Percentiles rank a stretch among this genome's conserved stretches.
Conservation (phyloP, 2,329 filamentous ascomycete species). For the Monosporascus sp. region DNA sequence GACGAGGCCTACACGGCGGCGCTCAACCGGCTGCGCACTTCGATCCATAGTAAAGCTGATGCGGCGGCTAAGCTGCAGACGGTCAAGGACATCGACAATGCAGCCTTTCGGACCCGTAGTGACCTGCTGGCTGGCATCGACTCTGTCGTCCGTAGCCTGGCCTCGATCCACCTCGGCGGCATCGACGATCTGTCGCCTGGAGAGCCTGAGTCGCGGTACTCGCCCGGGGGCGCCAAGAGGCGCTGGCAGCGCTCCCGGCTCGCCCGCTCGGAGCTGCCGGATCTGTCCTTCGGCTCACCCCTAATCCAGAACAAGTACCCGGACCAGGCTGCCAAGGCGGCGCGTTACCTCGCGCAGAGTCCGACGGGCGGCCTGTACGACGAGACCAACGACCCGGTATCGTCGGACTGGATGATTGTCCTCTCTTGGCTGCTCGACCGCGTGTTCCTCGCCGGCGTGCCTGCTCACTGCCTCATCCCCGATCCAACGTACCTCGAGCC, state of each 20-base stretch:
- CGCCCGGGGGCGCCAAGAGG: too few relatives aligned
- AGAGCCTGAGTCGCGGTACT: too few relatives aligned
- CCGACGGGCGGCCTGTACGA: slow-evolving; percentile 19
- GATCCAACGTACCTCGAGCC: slow-evolving; percentile 29
- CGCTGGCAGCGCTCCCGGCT: too few relatives aligned
- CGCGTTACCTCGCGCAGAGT: slow-evolving; percentile 4
- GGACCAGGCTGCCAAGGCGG: slow-evolving; percentile 5
- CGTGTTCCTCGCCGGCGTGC: slow-evolving; percentile 31
- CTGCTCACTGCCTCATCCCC: slow-evolving; percentile 33
- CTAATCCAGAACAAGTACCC: neutral
- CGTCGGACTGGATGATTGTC: slow-evolving; percentile 32
- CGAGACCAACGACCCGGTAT: slow-evolving; percentile 24
- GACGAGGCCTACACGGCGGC: slow-evolving; percentile 18
- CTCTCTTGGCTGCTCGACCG: slow-evolving; percentile 31
- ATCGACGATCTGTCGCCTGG: too few relatives aligned
- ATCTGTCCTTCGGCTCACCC: too few relatives aligned
- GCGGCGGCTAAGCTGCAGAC: neutral
- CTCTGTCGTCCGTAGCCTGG: too few relatives aligned
- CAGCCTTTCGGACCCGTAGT: too few relatives aligned
- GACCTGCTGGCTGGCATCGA: too few relatives aligned
- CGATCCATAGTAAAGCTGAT: slow-evolving; percentile 12
- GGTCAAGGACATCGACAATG: neutral
- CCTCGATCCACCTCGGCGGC: too few relatives aligned
- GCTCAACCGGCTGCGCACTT: slow-evolving; percentile 14
- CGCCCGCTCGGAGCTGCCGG: too few relatives aligned